Conservation (phyloP, 495 filamentous ascomycete genomes). For the Penicillium pancosmium region DNA sequence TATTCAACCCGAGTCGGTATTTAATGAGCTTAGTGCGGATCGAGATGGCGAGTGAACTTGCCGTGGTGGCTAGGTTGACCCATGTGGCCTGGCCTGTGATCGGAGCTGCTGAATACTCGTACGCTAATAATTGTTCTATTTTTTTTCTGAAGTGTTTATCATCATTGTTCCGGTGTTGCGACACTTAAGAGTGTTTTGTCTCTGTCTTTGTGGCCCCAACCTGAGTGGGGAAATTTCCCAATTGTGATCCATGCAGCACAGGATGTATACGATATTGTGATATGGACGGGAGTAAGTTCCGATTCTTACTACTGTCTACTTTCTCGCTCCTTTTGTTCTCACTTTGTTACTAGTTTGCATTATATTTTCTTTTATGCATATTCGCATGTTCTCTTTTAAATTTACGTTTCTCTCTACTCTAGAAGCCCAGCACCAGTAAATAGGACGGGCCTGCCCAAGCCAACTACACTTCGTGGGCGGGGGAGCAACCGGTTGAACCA, state of each 20-base stretch:
- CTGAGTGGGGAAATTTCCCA: neutral
- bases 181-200: neutral
- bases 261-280: neutral
- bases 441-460: conserved; percentile 1
- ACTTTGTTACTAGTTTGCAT: neutral
- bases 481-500: conserved; percentile 1
- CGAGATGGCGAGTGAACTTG: neutral
- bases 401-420: neutral
- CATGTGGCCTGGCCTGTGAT: neutral
- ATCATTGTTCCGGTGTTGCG: neutral
- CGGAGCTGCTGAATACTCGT: neutral
- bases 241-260: conserved; percentile 1
- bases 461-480: conserved; percentile 26
- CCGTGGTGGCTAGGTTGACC: neutral
- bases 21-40: conserved; percentile 7
- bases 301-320: neutral
- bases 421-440: neutral
- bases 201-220: neutral
- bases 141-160: neutral
- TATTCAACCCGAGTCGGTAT: conserved; percentile 5
- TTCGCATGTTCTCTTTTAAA: neutral
- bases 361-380: neutral
- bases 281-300: conserved; percentile 2
- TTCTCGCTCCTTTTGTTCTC: neutral
- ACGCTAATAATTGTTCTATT: neutral